Base-by-base conservation (phyloP, 495 filamentous ascomycete species). In the Podospora sp. region DNA sequence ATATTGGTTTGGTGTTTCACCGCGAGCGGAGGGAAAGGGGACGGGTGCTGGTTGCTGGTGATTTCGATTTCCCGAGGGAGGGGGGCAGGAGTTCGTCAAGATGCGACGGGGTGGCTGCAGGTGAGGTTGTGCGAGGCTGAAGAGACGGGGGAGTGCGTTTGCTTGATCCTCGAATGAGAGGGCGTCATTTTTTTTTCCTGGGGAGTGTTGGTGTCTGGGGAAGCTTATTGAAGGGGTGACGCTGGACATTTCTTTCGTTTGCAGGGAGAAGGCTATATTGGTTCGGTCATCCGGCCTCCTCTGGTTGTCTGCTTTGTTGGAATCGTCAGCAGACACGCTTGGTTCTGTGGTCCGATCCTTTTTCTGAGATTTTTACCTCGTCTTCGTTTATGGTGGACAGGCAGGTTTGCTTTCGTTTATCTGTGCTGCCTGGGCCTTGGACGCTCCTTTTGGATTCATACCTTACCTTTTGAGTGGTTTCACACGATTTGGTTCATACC, bases 41-140 rank as follows among this genome's bases (percentile, higher is more conserved):
- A 12, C n/a, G n/a, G n/a, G n/a, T 24, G 2, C 3, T 55, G 52
- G 14, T 22, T 4, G 20, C 2, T 26, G 21, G 14, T 6, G 20
- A 55, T 55, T 5, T 3, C 49, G 49, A 4, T 16, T 2, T 55
- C 8, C 21, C 52, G 52, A 55, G 52, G 52, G 52, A 22, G 9
- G 14, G 52, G 20, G 52, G n/a, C 2, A 6, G 52, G 52, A n/a
- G 52, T 24, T 55, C 40, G 40, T 46, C 14, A 46, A 46, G 16
- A 21, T 24, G 52, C 52, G 52, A 55, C 24, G 52, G 52, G n/a
- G 20, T 55, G 52, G 52, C 21, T 55, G 52, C 24, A 26, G 52
- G 24, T 55, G 20, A 24, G 20, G 52, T 55, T 55, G 20, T 55
- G 52, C 52, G 21, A 46, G 40, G 40, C n/a, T n/a, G 9, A 11